Evolutionary conservation across 352 stramenopile genomes (phyloP), one percentile per base, ranked within the genome.

Genomic region (Chrysophaeum taylorii): DNA sequence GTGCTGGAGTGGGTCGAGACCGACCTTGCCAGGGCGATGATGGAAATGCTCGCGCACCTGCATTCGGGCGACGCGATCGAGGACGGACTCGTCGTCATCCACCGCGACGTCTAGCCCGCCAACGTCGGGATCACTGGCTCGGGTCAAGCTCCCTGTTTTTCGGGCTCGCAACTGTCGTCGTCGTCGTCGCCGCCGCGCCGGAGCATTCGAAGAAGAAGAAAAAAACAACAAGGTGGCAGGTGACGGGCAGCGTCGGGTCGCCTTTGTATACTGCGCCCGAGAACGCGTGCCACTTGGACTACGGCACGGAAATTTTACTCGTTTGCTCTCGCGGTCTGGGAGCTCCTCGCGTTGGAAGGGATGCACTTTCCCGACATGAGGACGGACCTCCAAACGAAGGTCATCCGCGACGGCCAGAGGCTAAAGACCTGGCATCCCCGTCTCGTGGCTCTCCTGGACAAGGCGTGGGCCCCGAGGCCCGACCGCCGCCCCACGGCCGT

Each of bases 181-280:
- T 79, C n/a, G n/a, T n/a, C n/a, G n/a, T n/a, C n/a, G n/a, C n/a
- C 64, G 75, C 21, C 57, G 77, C 31, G 43, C 71, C 27, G 43
- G 67, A 63, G 52, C 39, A 25, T 60, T 64, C 18, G n/a, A n/a
- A n/a, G 75, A 76, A 50, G 73, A 68, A 4, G 76, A 68, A 1
- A 73, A 12, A 0, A 64, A n/a, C n/a, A n/a, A n/a, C n/a, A n/a
- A n/a, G 21, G 23, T 81, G 81, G 57, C 69, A 82, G 48, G 54
- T 86, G 0, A 84, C 79, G 9, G 79, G 79, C 38, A 79, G 82
- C 57, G 84, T 78, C 67, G 80, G 81, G 35, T 80, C 72, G 35
- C 67, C 80, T 0, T 71, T 77, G 36, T 87, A 87, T 50, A 87
- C 82, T 71, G 73, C 81, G 57, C 81, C 81, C 0, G 81, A 87